Conservation (phyloP, 129 eudicot species). For the Chrysanthemum seticuspe region DNA sequence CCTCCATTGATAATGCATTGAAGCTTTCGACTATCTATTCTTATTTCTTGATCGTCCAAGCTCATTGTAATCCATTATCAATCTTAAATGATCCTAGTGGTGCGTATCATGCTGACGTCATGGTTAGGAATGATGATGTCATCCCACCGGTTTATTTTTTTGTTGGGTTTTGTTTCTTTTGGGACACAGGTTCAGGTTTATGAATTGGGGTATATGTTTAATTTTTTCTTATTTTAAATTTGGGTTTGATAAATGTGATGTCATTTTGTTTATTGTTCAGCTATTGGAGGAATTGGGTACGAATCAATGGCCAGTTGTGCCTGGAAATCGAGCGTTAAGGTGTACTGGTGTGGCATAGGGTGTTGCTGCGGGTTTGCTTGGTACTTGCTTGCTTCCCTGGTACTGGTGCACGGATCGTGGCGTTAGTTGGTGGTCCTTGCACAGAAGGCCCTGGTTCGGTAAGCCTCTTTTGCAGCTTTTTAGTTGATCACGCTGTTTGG, state of each 20-base stretch:
- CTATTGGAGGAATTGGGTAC: constrained; percentile 86
- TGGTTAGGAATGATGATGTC: no score
- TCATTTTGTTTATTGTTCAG: constrained; percentile 35
- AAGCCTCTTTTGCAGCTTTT: constrained; percentile 16
- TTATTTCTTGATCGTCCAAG: no score
- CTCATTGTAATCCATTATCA: no score
- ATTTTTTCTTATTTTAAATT: constrained; percentile 4
- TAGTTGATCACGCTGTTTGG: background rate
- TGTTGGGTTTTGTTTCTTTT: no score
- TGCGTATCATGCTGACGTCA: no score
- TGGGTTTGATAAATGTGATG: background rate
- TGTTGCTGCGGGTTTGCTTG: constrained; percentile 87
- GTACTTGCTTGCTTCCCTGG: constrained; percentile 68
- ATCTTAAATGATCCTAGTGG: no score
- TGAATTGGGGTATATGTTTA: no score
- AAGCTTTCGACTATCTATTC: no score
- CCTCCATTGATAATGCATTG: no score
- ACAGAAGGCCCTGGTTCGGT: constrained; percentile 96
- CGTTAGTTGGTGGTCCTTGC: constrained; percentile 96
- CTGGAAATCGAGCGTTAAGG: constrained; percentile 72
- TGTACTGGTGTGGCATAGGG: constrained; percentile 96
- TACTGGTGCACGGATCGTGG: constrained; percentile 76
- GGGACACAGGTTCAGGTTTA: no score
- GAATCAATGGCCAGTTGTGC: constrained; percentile 86
- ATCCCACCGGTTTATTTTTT: no score